These are phyloP conservation scores for Phylloporus rhodoxanthus DNA, from an alignment of 768 basidiomycete genomes.

Conservation along the genomic window DNA sequence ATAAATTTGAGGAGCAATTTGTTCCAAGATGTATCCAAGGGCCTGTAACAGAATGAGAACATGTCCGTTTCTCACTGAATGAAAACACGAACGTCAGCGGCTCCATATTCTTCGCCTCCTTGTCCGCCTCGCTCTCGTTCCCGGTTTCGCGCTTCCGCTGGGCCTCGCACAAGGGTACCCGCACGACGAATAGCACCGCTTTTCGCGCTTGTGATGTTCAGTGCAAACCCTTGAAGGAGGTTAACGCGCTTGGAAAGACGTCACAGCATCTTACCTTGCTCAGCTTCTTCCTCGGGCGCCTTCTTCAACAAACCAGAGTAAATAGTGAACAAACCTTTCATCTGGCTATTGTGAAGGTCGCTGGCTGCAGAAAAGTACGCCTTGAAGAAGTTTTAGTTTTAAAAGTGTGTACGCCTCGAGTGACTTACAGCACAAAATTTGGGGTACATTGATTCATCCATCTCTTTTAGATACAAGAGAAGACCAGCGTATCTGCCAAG, in stretches of 20 bases:
- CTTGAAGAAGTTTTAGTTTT: constrained; percentile 37
- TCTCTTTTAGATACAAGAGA: constrained; percentile 91
- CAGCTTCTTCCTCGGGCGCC: constrained; percentile 63
- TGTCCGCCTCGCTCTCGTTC: constrained; percentile 48
- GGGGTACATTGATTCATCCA: constrained; percentile 85
- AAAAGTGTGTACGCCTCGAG: neutral
- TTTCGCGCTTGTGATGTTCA: constrained; percentile 31
- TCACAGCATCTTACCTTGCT: constrained; percentile 47
- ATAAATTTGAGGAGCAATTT: constrained; percentile 69
- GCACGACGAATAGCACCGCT: constrained; percentile 70
- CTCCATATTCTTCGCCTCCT: constrained; percentile 54
- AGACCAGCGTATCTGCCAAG: constrained; percentile 85
- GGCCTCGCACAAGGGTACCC: constrained; percentile 78
- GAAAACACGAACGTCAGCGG: constrained; percentile 55
- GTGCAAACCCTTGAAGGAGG: constrained; percentile 39
- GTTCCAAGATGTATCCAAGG: constrained; percentile 66
- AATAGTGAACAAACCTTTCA: constrained; percentile 61
- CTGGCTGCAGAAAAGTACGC: constrained; percentile 87
- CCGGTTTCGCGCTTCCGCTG: constrained; percentile 47
- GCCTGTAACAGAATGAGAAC: constrained; percentile 42
- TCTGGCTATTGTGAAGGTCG: constrained; percentile 74
- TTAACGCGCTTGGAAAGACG: constrained; percentile 2
- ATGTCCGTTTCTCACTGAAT: neutral
- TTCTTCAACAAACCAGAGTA: constrained; percentile 61
- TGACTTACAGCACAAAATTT: constrained; percentile 80